These are phyloP conservation scores for Coccomyxa sp. DNA, from an alignment of 139 green algal genomes.

Conservation along the genomic window DNA sequence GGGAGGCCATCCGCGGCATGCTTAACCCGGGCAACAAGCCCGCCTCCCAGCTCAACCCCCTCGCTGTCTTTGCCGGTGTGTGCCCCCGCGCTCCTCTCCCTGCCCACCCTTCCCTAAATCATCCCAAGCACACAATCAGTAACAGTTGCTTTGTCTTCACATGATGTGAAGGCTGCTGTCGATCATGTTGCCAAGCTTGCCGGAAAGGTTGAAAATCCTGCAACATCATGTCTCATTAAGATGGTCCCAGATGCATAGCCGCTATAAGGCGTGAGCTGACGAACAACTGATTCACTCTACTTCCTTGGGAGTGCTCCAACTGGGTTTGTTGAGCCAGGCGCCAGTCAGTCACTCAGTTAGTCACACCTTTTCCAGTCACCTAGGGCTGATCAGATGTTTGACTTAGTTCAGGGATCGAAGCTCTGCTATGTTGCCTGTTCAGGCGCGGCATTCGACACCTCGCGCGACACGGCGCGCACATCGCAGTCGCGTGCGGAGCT, in stretches of 20 bases:
- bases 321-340: background rate
- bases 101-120: background rate
- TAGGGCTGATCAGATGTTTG: no score
- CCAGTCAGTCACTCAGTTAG: no score
- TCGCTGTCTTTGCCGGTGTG: background rate
- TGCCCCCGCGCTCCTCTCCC: background rate
- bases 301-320: background rate
- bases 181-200: no score
- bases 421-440: background rate
- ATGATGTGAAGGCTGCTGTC: background rate
- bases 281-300: no score
- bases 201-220: no score
- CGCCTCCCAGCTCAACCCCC: background rate
- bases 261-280: background rate
- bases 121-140: background rate
- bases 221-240: background rate
- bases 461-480: background rate
- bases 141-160: background rate
- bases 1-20: background rate
- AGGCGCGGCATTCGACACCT: background rate
- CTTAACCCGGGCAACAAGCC: background rate
- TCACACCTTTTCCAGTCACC: no score
- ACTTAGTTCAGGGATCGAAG: background rate
- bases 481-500: background rate
- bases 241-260: background rate